Percentiles rank a stretch among this genome's conserved stretches.
phyloP scores from a whole-genome alignment of 1,284 basidiomycete genomes.

The Fomitopsis pinicola region DNA sequence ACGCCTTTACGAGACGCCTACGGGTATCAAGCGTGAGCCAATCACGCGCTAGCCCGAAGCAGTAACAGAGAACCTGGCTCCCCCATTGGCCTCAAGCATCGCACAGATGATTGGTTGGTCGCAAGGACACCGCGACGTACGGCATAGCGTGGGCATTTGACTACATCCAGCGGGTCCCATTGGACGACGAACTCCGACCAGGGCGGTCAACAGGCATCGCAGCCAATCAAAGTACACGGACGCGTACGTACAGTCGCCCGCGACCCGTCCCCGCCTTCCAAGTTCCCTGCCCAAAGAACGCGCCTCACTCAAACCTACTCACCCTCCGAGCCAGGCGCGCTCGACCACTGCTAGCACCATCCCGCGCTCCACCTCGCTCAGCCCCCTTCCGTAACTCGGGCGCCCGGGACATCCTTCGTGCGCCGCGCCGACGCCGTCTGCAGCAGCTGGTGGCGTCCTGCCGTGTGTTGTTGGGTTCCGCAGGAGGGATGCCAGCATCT shows the following conservation, averaged over 20 bases:
- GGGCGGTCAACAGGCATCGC: not conserved
- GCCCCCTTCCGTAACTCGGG: conserved; percentile 25
- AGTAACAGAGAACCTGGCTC: not conserved
- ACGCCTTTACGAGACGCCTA: not conserved
- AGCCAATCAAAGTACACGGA: not conserved
- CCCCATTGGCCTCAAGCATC: not conserved
- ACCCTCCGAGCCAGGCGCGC: conserved; percentile 33
- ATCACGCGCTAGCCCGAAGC: conserved; percentile 1
- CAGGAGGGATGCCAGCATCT: conserved; percentile 8
- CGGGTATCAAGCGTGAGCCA: not conserved
- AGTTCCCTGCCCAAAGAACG: not conserved
- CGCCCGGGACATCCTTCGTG: not conserved
- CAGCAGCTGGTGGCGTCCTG: not conserved
- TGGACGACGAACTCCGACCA: not conserved
- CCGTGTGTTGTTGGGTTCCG: not conserved
- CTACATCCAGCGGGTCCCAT: not conserved
- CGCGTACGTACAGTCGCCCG: not conserved
- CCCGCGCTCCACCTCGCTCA: conserved; percentile 34
- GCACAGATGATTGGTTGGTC: not conserved
- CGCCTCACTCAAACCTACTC: not conserved
- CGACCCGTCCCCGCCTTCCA: not conserved
- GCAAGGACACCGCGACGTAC: not conserved
- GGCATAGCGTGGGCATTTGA: not conserved
- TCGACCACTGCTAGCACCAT: conserved; percentile 49
- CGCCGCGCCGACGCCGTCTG: not conserved